Evolutionary conservation across 106 monocot genomes (phyloP).

Genomic region (Narthecium ossifragum): DNA sequence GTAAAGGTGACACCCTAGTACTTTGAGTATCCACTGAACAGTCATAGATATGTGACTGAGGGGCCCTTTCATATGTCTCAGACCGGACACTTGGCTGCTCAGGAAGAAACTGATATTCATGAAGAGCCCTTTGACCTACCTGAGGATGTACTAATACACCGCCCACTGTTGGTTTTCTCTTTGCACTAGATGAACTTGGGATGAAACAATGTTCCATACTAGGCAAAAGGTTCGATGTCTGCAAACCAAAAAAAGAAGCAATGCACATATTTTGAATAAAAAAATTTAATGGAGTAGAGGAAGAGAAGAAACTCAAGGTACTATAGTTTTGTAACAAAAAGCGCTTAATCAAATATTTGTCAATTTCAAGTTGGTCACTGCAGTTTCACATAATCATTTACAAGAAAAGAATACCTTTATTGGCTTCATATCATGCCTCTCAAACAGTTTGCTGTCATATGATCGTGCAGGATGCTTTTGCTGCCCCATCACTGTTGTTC

Average conservation of each 20-base stretch:
- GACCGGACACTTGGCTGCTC: constrained; percentile 75
- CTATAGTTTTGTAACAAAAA: no score
- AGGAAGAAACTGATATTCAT: constrained; percentile 98
- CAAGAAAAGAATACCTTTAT: constrained; percentile 36
- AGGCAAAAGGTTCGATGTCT: constrained; percentile 63
- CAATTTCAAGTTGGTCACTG: no score
- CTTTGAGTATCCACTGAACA: constrained; percentile 36
- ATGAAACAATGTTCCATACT: constrained; percentile 48
- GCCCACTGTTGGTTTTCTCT: constrained; percentile 45
- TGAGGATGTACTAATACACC: constrained; percentile 51
- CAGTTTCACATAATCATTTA: no score
- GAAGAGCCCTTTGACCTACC: constrained; percentile 45
- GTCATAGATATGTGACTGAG: constrained; percentile 66
- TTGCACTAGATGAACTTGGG: constrained; percentile 47
- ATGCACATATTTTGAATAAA: no score
- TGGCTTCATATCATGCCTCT: constrained; percentile 50
- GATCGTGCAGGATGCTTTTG: constrained; percentile 43
- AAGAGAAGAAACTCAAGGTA: no score
- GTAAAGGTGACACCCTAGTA: constrained; percentile 32
- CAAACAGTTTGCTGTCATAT: constrained; percentile 45
- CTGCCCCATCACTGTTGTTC: constrained; percentile 30
- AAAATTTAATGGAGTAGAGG: no score
- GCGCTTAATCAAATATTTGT: no score
- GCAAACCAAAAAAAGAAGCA: constrained; percentile 14
- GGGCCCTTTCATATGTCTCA: constrained; percentile 59